Evolutionary conservation across 106 monocot genomes (phyloP).

Genomic region (Amphibolis antarctica): DNA sequence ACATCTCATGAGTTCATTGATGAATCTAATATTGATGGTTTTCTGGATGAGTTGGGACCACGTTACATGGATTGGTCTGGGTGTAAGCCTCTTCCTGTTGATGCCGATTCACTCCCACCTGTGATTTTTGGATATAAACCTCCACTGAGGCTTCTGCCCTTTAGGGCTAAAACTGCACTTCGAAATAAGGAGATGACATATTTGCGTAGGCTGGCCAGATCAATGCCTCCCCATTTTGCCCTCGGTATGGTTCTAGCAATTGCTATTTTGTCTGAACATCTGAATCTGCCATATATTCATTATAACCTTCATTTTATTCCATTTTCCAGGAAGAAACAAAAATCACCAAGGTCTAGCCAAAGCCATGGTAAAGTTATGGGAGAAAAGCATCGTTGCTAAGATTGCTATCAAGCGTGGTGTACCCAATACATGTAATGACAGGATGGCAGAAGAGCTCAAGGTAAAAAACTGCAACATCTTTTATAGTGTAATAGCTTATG

Average conservation of each 20-base stretch:
- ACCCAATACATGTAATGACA: slow-evolving; percentile 72
- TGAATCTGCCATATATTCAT: background rate
- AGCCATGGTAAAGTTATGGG: slow-evolving; percentile 94
- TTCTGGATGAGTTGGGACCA: slow-evolving; percentile 77
- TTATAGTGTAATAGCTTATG: background rate
- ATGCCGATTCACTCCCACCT: slow-evolving; percentile 85
- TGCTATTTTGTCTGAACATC: background rate
- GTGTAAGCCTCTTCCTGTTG: slow-evolving; percentile 66
- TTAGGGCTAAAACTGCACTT: slow-evolving; percentile 41
- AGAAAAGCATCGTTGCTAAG: slow-evolving; percentile 82
- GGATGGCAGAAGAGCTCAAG: slow-evolving; percentile 96
- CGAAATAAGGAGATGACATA: slow-evolving; percentile 61
- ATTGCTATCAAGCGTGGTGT: slow-evolving; percentile 94
- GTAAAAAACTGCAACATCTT: slow-evolving; percentile 19
- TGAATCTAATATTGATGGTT: slow-evolving; percentile 41
- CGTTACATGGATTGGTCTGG: slow-evolving; percentile 84
- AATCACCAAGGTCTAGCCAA: slow-evolving; percentile 77
- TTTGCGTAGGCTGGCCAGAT: slow-evolving; percentile 68
- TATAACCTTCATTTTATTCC: background rate
- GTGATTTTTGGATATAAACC: slow-evolving; percentile 60
- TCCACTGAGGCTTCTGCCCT: slow-evolving; percentile 71
- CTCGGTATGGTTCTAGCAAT: slow-evolving; percentile 39
- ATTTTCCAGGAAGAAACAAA: slow-evolving; percentile 65
- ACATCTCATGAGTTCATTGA: slow-evolving; percentile 10
- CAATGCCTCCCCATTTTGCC: slow-evolving; percentile 87